phyloP scores from a whole-genome alignment of 2,329 filamentous ascomycete genomes.

The Xylariaceae sp. region DNA sequence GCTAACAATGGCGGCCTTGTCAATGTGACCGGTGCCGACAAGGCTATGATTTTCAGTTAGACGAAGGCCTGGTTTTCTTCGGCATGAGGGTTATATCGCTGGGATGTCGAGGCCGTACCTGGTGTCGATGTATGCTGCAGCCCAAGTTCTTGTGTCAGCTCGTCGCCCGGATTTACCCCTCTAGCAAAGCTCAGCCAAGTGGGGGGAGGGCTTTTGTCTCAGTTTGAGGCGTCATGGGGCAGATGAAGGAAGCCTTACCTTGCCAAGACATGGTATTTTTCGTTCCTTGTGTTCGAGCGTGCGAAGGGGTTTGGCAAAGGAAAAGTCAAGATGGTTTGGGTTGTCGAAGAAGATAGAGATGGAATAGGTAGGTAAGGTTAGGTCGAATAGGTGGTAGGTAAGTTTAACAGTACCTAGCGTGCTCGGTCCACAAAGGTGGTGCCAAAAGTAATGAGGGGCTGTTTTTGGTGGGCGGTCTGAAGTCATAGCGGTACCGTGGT shows the following conservation, averaged over 20 bases:
- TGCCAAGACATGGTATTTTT: constrained; percentile 64
- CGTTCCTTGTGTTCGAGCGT: constrained; percentile 8
- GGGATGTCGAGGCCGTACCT: constrained; percentile 41
- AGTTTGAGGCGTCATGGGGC: constrained; percentile 14
- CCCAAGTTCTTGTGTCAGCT: constrained; percentile 23
- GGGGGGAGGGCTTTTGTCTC: constrained; percentile 19
- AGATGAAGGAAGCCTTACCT: constrained; percentile 45
- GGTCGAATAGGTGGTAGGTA: background rate
- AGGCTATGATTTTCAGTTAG: constrained; percentile 51
- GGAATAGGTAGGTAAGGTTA: background rate
- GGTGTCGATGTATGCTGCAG: constrained; percentile 53
- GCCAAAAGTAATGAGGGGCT: constrained; percentile 25
- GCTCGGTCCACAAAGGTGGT: constrained; percentile 11
- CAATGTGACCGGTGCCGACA: constrained; percentile 69
- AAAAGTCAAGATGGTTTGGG: constrained; percentile 3
- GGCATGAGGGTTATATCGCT: background rate
- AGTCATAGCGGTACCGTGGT: constrained; percentile 7
- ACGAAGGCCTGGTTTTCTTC: background rate
- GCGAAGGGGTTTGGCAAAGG: constrained; percentile 4
- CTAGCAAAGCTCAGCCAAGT: constrained; percentile 16
- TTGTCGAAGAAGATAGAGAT: constrained; percentile 5
- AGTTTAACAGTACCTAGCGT: constrained; percentile 11
- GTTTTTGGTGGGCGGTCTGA: constrained; percentile 21
- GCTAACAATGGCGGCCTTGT: constrained; percentile 82
- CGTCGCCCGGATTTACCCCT: constrained; percentile 1